Percentiles rank a stretch among this genome's conserved stretches.
These are phyloP conservation scores for Saturnispora dispora DNA, from an alignment of 805 yeast genomes.

Conservation along the genomic window DNA sequence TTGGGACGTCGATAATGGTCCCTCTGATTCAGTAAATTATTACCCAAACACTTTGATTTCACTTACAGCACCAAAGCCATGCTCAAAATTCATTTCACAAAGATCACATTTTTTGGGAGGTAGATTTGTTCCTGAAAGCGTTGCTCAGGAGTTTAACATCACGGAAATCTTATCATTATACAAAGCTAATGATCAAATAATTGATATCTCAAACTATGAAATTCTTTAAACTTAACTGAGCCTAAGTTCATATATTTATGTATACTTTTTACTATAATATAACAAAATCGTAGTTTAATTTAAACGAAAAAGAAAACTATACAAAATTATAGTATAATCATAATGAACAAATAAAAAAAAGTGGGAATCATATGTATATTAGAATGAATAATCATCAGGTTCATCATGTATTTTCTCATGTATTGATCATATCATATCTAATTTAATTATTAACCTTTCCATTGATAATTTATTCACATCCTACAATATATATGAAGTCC, in stretches of 20 bases:
- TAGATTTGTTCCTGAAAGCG: conserved; percentile 56
- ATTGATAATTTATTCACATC: background rate
- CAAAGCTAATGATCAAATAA: background rate
- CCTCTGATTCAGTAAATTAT: conserved; percentile 31
- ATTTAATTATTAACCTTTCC: background rate
- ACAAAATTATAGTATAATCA: background rate
- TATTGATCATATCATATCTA: background rate
- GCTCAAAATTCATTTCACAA: conserved; percentile 39
- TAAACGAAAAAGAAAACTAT: conserved; percentile 1
- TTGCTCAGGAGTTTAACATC: conserved; percentile 70
- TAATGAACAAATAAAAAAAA: conserved; percentile 3
- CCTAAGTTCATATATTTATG: background rate
- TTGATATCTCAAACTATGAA: background rate
- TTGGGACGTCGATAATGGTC: conserved; percentile 94
- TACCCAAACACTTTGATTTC: conserved; percentile 67
- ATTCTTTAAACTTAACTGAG: background rate
- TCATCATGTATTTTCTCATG: background rate
- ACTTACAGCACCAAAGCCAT: conserved; percentile 91
- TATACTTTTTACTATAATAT: background rate
- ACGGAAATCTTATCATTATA: conserved; percentile 36
- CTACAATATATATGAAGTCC: background rate
- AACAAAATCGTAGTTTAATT: background rate
- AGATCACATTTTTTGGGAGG: conserved; percentile 80
- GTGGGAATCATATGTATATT: conserved; percentile 9
- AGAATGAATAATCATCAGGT: conserved; percentile 9